Conservation (phyloP, 2,329 filamentous ascomycete species). For the Xylaria hypoxylon region DNA sequence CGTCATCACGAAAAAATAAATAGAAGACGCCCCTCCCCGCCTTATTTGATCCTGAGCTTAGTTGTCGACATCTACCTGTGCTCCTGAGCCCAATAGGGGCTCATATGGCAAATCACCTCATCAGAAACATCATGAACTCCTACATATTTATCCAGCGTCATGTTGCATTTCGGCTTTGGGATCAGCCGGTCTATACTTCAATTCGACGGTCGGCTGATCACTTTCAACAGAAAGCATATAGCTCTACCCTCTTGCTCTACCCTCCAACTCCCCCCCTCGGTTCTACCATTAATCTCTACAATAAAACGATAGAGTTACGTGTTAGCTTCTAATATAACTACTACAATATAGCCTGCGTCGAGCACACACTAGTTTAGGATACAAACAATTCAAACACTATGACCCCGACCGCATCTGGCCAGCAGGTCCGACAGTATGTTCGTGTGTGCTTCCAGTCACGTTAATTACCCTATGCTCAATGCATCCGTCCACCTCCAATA, state of each 20-base stretch:
- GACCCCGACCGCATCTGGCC: background rate
- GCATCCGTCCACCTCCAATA: conserved; percentile 24
- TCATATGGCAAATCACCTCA: background rate
- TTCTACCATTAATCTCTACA: background rate
- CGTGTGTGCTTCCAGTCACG: conserved; percentile 6
- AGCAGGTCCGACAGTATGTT: conserved; percentile 4
- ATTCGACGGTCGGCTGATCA: background rate
- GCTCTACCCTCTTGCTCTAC: background rate
- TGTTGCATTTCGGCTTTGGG: conserved; percentile 7
- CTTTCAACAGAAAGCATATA: background rate
- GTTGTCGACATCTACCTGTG: background rate
- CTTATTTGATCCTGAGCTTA: background rate
- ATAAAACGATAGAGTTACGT: background rate
- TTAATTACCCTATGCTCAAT: background rate
- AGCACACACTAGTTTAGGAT: background rate
- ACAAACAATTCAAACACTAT: background rate
- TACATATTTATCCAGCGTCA: background rate
- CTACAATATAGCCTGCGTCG: background rate
- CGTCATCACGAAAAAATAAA: background rate
- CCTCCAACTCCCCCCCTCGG: background rate
- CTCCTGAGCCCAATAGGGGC: background rate
- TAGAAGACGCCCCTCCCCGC: background rate
- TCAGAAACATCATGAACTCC: background rate
- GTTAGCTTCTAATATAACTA: background rate
- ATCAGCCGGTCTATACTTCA: background rate